Evolutionary conservation across 2,329 filamentous ascomycete genomes (phyloP), one percentile per base, ranked within the genome.

Genomic region (Paraphoma sp.): DNA sequence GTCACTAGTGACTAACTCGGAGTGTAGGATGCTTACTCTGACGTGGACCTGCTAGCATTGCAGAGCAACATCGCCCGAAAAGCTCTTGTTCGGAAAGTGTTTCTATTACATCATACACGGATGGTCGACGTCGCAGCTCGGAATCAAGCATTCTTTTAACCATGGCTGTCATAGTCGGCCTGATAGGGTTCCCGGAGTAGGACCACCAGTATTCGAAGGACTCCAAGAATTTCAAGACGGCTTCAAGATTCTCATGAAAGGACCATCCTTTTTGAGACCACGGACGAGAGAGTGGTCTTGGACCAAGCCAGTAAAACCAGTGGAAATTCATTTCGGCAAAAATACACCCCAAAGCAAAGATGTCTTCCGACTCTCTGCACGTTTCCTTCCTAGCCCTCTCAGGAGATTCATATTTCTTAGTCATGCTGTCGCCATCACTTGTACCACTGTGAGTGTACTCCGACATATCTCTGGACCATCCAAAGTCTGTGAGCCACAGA

Each of bases 401-500:
- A 3, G 67, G 67, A 2, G 67, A 61, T 16, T 64, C 63, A 48
- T 70, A 70, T 48, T 67, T 69, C 3, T 60, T 53, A 0, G 66
- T 69, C 3, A 63, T 65, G n/a, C 59, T 51, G 18, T 70, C 65
- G 18, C 53, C 48, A 18, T 59, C 56, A 16, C 65, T 64, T 7
- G 66, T 68, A 6, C 53, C 56, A 33, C 66, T 68, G 1, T 50
- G 17, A 1, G 62, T 60, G 9, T 61, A 48, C 8, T 57, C 31
- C 1, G 63, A 68, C 31, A 67, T 65, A 43, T 69, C 64, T 6
- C 59, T 67, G 17, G 65, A 60, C 30, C 51, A 65, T 0, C 65
- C 68, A 43, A 71, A 69, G 41, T 69, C 67, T 2, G 68, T 66
- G 11, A 71, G 36, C 57, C 63, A 65, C 12, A 69, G 12, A 3